Evolutionary conservation across 108 stramenopile species (phyloP).

Genomic region (Pseudonitzschia pungens): DNA sequence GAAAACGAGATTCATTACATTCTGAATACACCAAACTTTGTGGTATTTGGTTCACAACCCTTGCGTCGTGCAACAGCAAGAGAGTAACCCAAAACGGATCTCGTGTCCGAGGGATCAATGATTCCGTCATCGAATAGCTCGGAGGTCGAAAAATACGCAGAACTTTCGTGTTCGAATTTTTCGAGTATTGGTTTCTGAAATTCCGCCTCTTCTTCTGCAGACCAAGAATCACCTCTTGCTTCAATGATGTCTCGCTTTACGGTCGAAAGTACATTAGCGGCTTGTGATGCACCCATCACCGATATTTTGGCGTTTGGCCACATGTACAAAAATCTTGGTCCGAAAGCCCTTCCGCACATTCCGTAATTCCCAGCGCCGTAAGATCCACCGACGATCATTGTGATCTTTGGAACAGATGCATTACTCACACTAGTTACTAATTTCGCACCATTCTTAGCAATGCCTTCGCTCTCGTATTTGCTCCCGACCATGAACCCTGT

Average conservation of each 20-base stretch:
- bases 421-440: constrained; percentile 95
- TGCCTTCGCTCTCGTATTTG: constrained; percentile 94
- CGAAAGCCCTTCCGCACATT: constrained; percentile 91
- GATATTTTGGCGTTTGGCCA: constrained; percentile 97
- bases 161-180: constrained; percentile 79
- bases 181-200: constrained; percentile 74
- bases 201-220: constrained; percentile 67
- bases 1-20: constrained; percentile 34
- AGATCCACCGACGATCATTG: constrained; percentile 91
- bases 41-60: constrained; percentile 57
- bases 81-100: constrained; percentile 84
- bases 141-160: constrained; percentile 90
- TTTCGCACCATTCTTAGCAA: constrained; percentile 96
- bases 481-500: constrained; percentile 99
- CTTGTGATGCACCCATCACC: constrained; percentile 99
- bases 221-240: constrained; percentile 64
- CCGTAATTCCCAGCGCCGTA: constrained; percentile 94
- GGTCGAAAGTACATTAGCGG: constrained; percentile 93
- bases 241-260: constrained; percentile 85
- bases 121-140: constrained; percentile 98
- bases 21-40: constrained; percentile 60
- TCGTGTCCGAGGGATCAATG: constrained; percentile 91
- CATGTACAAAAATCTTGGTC: constrained; percentile 95
- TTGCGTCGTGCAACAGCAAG: constrained; percentile 61
- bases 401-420: constrained; percentile 96